A percentile compares a stretch with the other conserved stretches of the same genome.
phyloP scores from a whole-genome alignment of 2,329 filamentous ascomycete genomes.

The Conoideocrella luteorostrata region DNA sequence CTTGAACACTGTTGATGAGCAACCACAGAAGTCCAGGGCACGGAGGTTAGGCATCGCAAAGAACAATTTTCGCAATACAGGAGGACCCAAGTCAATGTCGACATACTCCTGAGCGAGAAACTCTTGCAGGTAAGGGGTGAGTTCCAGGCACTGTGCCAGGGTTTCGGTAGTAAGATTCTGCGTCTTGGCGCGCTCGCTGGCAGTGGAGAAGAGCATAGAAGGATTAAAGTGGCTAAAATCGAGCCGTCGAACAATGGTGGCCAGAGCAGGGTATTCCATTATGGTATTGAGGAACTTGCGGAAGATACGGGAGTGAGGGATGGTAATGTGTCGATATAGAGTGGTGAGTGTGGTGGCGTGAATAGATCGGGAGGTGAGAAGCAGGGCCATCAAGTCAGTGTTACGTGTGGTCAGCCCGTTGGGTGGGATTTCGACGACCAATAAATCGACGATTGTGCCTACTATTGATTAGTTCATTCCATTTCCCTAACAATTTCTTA shows the following conservation, averaged over 20 bases:
- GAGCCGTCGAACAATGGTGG: slow-evolving; percentile 68
- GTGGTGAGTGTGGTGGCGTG: slow-evolving; percentile 68
- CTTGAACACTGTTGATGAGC: slow-evolving; percentile 62
- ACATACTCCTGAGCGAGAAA: slow-evolving; percentile 77
- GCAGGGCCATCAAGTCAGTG: slow-evolving; percentile 67
- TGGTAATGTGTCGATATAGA: slow-evolving; percentile 72
- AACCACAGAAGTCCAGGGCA: slow-evolving; percentile 72
- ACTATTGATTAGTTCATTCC: too few relatives aligned
- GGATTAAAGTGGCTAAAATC: slow-evolving; percentile 86
- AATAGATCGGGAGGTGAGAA: slow-evolving; percentile 68
- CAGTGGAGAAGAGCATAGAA: slow-evolving; percentile 67
- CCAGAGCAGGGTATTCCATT: slow-evolving; percentile 58
- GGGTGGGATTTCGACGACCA: slow-evolving; percentile 65
- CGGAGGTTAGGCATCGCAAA: slow-evolving; percentile 56
- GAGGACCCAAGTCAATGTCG: slow-evolving; percentile 65
- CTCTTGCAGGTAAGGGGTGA: slow-evolving; percentile 69
- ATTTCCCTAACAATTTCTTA: too few relatives aligned
- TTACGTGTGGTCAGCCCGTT: slow-evolving; percentile 72
- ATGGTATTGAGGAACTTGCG: slow-evolving; percentile 72
- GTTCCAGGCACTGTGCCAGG: slow-evolving; percentile 61
- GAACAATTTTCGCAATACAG: slow-evolving; percentile 65
- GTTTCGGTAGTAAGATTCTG: slow-evolving; percentile 71
- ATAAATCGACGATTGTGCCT: slow-evolving; percentile 69
- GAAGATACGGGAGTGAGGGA: slow-evolving; percentile 78
- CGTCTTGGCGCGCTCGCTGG: slow-evolving; percentile 66